These are phyloP conservation scores for Cadophora luteo-olivacea DNA, from an alignment of 2,329 filamentous ascomycete species.

Conservation along the genomic window DNA sequence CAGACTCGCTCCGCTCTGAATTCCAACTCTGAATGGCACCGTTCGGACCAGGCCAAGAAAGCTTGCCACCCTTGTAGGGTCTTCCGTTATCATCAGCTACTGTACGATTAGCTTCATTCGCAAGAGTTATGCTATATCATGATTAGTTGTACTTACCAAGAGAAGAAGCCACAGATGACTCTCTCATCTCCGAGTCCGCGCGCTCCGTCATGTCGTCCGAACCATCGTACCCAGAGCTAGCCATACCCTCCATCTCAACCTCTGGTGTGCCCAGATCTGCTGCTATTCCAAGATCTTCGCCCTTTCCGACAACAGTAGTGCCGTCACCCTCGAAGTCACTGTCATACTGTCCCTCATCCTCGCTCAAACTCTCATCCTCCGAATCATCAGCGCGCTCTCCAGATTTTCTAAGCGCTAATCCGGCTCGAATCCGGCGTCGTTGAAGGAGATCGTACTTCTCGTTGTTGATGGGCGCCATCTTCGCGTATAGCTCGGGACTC, in stretches of 20 bases:
- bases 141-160: not conserved
- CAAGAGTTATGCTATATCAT: not conserved
- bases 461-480: not conserved
- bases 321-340: not conserved
- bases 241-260: not conserved
- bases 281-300: too few relatives aligned
- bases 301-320: too few relatives aligned
- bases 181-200: too few relatives aligned
- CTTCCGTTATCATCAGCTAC: not conserved
- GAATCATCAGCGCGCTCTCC: not conserved
- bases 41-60: not conserved
- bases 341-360: not conserved
- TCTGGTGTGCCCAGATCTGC: not conserved
- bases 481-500: not conserved
- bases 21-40: not conserved
- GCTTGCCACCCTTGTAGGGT: not conserved
- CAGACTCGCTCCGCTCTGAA: not conserved
- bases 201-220: not conserved
- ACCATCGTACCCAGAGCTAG: not conserved
- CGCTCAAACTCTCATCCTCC: constrained; percentile 8
- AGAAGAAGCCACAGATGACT: not conserved
- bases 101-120: not conserved
- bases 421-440: not conserved
- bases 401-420: not conserved
- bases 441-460: not conserved